Conservation (phyloP, 148 eudicot species). For the Silene conica region DNA sequence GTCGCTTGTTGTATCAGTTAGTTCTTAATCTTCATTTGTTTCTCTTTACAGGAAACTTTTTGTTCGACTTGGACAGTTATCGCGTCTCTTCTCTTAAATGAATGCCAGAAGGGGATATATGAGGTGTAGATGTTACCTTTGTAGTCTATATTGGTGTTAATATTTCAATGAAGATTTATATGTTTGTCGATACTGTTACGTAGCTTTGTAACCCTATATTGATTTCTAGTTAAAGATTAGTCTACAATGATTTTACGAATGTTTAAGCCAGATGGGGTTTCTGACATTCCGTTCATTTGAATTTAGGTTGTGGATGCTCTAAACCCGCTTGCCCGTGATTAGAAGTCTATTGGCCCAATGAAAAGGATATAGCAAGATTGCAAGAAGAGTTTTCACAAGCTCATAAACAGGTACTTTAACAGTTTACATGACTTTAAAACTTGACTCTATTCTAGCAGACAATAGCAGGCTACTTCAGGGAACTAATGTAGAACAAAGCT, state of each 20-base stretch:
- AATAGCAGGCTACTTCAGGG: neutral
- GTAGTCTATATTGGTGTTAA: too few species aligned
- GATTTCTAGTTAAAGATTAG: too few species aligned
- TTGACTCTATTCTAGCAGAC: neutral
- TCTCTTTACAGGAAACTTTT: slow-evolving; percentile 68
- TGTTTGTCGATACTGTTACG: too few species aligned
- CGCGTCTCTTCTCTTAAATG: slow-evolving; percentile 67
- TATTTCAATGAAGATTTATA: neutral
- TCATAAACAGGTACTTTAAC: slow-evolving; percentile 63
- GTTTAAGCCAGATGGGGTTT: slow-evolving; percentile 2
- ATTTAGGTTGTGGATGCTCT: slow-evolving; percentile 86
- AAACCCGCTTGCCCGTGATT: slow-evolving; percentile 91
- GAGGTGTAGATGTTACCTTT: slow-evolving; percentile 45
- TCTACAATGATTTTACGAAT: neutral
- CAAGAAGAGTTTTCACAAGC: slow-evolving; percentile 82
- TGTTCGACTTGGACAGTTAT: slow-evolving; percentile 74
- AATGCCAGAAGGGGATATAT: slow-evolving; percentile 57
- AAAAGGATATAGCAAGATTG: slow-evolving; percentile 80
- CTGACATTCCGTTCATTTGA: slow-evolving; percentile 22
- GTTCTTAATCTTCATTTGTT: slow-evolving; percentile 5
- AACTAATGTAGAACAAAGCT: neutral
- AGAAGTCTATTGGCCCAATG: slow-evolving; percentile 79
- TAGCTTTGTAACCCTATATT: too few species aligned
- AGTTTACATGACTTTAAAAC: too few species aligned
- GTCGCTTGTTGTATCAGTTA: neutral